Evolutionary conservation across 164 flowering plant genomes (phyloP).

Genomic region (Chimonanthus praecox): DNA sequence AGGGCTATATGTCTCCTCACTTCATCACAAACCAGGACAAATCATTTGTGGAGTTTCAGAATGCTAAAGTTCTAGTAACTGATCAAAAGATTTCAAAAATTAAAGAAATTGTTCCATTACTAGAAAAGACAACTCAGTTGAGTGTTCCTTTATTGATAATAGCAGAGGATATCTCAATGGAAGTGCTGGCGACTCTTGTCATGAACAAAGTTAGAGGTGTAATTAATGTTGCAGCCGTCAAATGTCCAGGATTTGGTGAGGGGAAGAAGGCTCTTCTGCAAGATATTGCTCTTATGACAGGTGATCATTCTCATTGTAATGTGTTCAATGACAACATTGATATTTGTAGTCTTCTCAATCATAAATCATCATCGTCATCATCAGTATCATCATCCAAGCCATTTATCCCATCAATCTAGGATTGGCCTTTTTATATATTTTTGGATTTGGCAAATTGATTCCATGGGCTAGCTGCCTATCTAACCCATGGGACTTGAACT

Average conservation of each 20-base stretch:
- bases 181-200: slow-evolving; percentile 63
- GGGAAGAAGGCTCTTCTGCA: slow-evolving; percentile 83
- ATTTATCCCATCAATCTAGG: no score
- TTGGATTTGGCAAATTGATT: no score
- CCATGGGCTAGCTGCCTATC: no score
- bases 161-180: slow-evolving; percentile 67
- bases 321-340: not conserved
- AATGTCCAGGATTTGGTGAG: slow-evolving; percentile 75
- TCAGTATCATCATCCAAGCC: no score
- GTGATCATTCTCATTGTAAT: slow-evolving; percentile 25
- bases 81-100: slow-evolving; percentile 65
- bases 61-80: slow-evolving; percentile 75
- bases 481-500: no score
- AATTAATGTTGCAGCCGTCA: slow-evolving; percentile 71
- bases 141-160: slow-evolving; percentile 77
- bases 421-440: no score
- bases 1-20: slow-evolving; percentile 81
- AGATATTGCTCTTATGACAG: slow-evolving; percentile 95
- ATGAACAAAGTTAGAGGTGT: slow-evolving; percentile 62
- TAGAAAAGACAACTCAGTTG: slow-evolving; percentile 79
- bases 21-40: slow-evolving; percentile 70
- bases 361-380: no score
- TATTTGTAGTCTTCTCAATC: not conserved
- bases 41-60: slow-evolving; percentile 71
- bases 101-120: slow-evolving; percentile 63